Base-by-base conservation (phyloP, 1,139 yeast species). In the Petasospora fabianii region DNA sequence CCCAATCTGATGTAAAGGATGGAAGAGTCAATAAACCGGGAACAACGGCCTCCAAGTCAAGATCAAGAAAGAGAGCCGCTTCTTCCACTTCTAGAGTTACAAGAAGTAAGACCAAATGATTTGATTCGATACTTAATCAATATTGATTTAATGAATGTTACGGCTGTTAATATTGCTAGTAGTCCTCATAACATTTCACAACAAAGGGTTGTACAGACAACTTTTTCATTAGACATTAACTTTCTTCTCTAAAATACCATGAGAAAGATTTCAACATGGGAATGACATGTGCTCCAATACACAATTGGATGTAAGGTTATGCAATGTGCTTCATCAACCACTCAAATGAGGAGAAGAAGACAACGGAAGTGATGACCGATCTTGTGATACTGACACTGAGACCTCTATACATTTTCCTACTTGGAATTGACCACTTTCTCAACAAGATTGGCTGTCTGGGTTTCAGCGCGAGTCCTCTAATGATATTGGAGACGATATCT, bases 301-400 rank as follows among this genome's bases (percentile, higher is more conserved):
- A 6, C 17, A n/a, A 10, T 7, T 19, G 9, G 12, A 12, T 22
- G 13, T 15, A 15, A n/a, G 18, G 3, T 32, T 20, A 44, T 12
- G 44, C 32, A 33, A 44, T 44, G 27, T 74, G 68, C 32, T 67
- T 65, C 85, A 80, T 79, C 27, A 82, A 60, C 44, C 69, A 72
- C 61, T 86, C 96, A 59, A 75, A 86, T 16, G 75, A 65, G 27
- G 87, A 72, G 62, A 86, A 86, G 58, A 86, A 84, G 9, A 81
- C 80, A 75, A 83, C 75, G 45, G 86, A 87, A 12, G 81, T 81
- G 42, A 83, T 53, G 42, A 86, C 76, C 0, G 94, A 79, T 45
- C 96, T 68, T 6, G 80, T 64, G 24, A 84, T 65, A 7, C 90
- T 80, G 22, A 86, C 82, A 1, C 88, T 86, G 38, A 86, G 65